Evolutionary conservation across 371 early-diverging fungal genomes (phyloP).

Genomic region (Hamiltosporidium magnivora): DNA sequence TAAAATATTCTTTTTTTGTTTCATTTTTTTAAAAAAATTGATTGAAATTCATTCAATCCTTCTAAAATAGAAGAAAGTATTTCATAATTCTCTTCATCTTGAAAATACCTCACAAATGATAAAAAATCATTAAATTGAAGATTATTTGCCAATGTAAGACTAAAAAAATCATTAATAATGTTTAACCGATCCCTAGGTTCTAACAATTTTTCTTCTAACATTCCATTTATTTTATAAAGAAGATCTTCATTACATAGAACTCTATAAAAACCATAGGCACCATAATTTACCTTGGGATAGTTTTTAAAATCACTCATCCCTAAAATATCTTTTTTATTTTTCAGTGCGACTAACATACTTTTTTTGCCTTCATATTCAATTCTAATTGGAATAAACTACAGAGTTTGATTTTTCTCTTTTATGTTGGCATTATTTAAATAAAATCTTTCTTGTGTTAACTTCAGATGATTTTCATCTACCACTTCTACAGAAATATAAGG

Average conservation of each 20-base stretch:
- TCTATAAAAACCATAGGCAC: slow-evolving; percentile 36
- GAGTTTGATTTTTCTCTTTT: neutral
- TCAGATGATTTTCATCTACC: neutral
- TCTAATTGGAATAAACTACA: no score
- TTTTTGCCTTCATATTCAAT: no score
- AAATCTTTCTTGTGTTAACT: neutral
- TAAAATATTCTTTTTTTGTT: neutral
- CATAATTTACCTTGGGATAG: slow-evolving; percentile 28
- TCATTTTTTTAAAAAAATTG: slow-evolving; percentile 1
- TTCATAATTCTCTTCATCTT: slow-evolving; percentile 4
- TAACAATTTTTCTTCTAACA: neutral
- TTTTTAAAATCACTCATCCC: no score
- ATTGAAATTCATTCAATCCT: neutral
- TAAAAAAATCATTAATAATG: neutral
- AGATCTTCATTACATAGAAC: no score
- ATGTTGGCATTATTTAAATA: neutral
- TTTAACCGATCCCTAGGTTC: neutral
- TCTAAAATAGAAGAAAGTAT: neutral
- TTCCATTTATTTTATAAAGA: neutral
- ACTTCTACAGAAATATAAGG: slow-evolving; percentile 30
- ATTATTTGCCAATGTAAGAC: neutral
- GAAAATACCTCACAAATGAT: neutral
- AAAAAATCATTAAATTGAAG: neutral
- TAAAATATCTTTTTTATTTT: no score
- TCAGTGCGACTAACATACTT: no score